phyloP scores from a whole-genome alignment of 78 protist species.

The Dictyostelium discoideum region dicty_2.7 NC_007090.3:2957001-2957500 shows the following conservation, averaged over 20 bases:
- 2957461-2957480: background rate
- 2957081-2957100: too few relatives aligned
- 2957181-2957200: background rate
- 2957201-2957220: background rate
- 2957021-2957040: too few relatives aligned
- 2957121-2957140: background rate
- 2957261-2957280: background rate
- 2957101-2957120: background rate
- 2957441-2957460: background rate
- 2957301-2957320: background rate
- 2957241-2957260: background rate
- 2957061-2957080: too few relatives aligned
- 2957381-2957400: background rate
- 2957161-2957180: background rate
- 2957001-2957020: too few relatives aligned
- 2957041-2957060: too few relatives aligned
- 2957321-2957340: background rate
- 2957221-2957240: background rate
- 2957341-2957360: background rate
- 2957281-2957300: background rate
- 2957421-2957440: constrained; percentile 3
- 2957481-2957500: background rate
- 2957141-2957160: background rate
- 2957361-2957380: background rate
- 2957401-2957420: background rate